Conservation (phyloP, 1,139 yeast species). For the Spathaspora sp. region DNA sequence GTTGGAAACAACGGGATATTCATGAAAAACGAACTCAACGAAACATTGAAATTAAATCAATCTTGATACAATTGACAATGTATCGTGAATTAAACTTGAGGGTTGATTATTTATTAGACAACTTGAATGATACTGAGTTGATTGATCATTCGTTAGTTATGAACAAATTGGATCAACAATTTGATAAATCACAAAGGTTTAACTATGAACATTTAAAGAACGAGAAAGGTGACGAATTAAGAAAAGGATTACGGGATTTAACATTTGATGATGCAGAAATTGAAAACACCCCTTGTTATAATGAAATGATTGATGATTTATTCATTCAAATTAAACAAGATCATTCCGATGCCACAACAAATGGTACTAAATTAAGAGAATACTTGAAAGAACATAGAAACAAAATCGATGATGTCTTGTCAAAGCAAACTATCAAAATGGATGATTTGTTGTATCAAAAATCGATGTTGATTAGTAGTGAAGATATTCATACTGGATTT, state of each 20-base stretch:
- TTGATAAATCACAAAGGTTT: slow-evolving; percentile 59
- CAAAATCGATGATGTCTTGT: slow-evolving; percentile 65
- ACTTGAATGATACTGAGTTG: slow-evolving; percentile 34
- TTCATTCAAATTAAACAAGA: slow-evolving; percentile 68
- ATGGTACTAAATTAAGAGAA: slow-evolving; percentile 39
- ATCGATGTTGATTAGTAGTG: slow-evolving; percentile 75
- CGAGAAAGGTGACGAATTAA: slow-evolving; percentile 35
- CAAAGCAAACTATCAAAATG: slow-evolving; percentile 60
- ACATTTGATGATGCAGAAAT: slow-evolving; percentile 48
- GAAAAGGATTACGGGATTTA: slow-evolving; percentile 47
- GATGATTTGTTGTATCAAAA: slow-evolving; percentile 71
- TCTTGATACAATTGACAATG: slow-evolving; percentile 74
- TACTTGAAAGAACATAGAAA: slow-evolving; percentile 59
- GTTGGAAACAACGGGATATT: slow-evolving; percentile 96
- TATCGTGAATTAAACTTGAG: slow-evolving; percentile 72
- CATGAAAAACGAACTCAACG: slow-evolving; percentile 88
- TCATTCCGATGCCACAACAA: slow-evolving; percentile 48
- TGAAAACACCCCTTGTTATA: slow-evolving; percentile 75
- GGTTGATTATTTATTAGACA: slow-evolving; percentile 59
- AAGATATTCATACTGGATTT: slow-evolving; percentile 92
- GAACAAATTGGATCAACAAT: slow-evolving; percentile 44
- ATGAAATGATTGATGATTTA: slow-evolving; percentile 91
- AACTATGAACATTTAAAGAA: slow-evolving; percentile 38
- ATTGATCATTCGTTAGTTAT: slow-evolving; percentile 39
- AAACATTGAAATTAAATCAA: slow-evolving; percentile 69